phyloP scores from a whole-genome alignment of 2,329 filamentous ascomycete species.

The Paracorniculantispora psalliotae region DNA sequence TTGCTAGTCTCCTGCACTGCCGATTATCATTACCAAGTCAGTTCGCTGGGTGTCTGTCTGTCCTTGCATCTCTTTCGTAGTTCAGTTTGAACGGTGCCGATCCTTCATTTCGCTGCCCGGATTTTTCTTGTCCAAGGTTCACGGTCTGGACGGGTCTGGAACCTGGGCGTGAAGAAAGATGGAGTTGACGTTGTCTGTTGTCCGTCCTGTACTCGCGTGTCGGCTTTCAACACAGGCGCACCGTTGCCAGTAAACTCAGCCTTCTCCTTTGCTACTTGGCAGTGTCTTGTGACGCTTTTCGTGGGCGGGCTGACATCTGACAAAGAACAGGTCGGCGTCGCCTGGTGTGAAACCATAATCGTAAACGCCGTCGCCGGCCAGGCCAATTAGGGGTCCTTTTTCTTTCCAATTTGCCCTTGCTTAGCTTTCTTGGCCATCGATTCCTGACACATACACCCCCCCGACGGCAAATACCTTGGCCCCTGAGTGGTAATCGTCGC shows the following conservation, averaged over 20 bases:
- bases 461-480: not conserved
- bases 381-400: no score
- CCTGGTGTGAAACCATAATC: not conserved
- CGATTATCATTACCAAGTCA: not conserved
- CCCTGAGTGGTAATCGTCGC: no score
- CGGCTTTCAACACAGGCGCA: not conserved
- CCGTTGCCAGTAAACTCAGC: no score
- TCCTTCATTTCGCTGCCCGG: slow-evolving; percentile 2
- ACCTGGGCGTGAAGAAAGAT: not conserved
- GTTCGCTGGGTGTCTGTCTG: no score
- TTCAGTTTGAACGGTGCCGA: not conserved
- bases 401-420: no score
- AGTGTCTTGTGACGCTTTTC: not conserved
- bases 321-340: not conserved
- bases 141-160: not conserved
- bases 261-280: no score
- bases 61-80: no score
- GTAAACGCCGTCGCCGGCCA: no score
- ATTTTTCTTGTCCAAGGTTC: not conserved
- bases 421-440: no score
- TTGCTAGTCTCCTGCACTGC: not conserved
- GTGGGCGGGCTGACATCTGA: not conserved
- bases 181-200: not conserved
- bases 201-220: not conserved
- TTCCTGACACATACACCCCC: not conserved